Evolutionary conservation across 2,329 filamentous ascomycete species (phyloP), one percentile per base, ranked within the genome.

Genomic region (Pseudogymnoascus sp.): DNA sequence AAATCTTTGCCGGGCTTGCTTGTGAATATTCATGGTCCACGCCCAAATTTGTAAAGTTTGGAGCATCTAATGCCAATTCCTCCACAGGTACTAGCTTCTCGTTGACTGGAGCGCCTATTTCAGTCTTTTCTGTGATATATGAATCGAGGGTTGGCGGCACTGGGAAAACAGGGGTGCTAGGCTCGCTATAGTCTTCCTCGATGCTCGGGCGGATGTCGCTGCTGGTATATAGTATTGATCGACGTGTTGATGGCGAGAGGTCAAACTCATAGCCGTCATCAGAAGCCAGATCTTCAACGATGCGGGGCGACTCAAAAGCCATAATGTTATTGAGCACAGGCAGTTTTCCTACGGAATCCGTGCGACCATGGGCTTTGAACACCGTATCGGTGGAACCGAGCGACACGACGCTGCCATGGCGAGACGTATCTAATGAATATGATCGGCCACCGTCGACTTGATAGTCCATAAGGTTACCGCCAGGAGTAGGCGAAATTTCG

Each of bases 1-100:
- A 62, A 7, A 57, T 57, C 37, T 68, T 70, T 22, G 63, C 65
- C 6, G 69, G 66, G 37, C 66, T 68, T 7, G 63, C 62, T n/a
- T 65, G 38, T 3, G 64, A 41, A 7, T 63, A 61, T 12, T 64
- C 37, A 18, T 63, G 47, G 4, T 66, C 64, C 8, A 70, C 43
- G 50, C 70, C 64, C 20, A 70, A 38, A 47, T 68, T 67, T 7
- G 62, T 63, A 43, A 71, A 62, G 8, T 65, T 33, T 6, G 68
- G 67, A 14, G 67, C 63, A 6, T 71, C 68, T 4, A 65, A 50
- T 6, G 65, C 63, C 18, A 53, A 33, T 33, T 53, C 15, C 18
- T 53, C 47, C n/a, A 33, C 25, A 8, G 47, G 18, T 20, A 53
- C 28, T 33, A 53, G 18, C 47, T 11, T 9, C 28, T 53, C 47